Evolutionary conservation across 2,329 filamentous ascomycete genomes (phyloP).

Genomic region (Hypoxylon sp.): DNA sequence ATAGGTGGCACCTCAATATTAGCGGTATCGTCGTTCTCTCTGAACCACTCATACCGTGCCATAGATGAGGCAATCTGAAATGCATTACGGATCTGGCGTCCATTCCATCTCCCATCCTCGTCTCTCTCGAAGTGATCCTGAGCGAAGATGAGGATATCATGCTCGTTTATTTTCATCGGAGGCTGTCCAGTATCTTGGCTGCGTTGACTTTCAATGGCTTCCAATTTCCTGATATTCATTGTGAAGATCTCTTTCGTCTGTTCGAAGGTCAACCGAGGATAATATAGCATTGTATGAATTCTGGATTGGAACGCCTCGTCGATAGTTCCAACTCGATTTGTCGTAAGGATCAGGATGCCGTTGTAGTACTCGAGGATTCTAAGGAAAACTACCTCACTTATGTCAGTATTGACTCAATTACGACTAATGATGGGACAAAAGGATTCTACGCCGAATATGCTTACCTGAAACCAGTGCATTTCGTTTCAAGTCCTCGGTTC

Average conservation of each 20-base stretch:
- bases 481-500: constrained; percentile 40
- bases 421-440: too few relatives aligned
- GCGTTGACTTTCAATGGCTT: constrained; percentile 56
- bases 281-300: constrained; percentile 58
- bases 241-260: constrained; percentile 60
- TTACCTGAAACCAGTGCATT: constrained; percentile 44
- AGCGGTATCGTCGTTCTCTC: background rate
- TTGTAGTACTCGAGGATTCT: constrained; percentile 60
- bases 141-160: constrained; percentile 58
- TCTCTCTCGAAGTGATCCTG: constrained; percentile 54
- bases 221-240: constrained; percentile 58
- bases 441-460: too few relatives aligned
- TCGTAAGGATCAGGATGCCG: constrained; percentile 61
- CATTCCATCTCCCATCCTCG: constrained; percentile 36
- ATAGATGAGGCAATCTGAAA: background rate
- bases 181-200: constrained; percentile 57
- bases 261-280: constrained; percentile 57
- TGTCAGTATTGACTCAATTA: too few relatives aligned
- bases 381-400: constrained; percentile 51
- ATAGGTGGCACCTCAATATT: too few relatives aligned
- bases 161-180: constrained; percentile 54
- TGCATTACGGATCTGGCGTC: background rate
- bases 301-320: constrained; percentile 63
- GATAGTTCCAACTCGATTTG: constrained; percentile 60
- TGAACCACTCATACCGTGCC: background rate